Evolutionary conservation across 495 filamentous ascomycete genomes (phyloP).

Genomic region (Wilcoxina mikolae): DNA sequence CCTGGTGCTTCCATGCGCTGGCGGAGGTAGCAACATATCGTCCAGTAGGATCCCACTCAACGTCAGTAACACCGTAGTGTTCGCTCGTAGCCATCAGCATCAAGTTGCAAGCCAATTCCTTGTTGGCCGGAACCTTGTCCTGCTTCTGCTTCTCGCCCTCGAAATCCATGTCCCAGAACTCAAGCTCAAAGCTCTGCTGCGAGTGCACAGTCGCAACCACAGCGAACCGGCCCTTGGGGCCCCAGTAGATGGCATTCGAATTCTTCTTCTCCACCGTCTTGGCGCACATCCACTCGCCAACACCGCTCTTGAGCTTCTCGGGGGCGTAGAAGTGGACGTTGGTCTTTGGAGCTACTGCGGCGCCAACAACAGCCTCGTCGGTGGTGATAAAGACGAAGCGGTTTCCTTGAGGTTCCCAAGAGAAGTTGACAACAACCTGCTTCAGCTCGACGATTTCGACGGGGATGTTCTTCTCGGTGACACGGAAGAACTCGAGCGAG

Average conservation of each 20-base stretch:
- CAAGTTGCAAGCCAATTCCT: slow-evolving; percentile 86
- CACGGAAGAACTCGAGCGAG: slow-evolving; percentile 94
- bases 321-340: slow-evolving; percentile 90
- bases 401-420: slow-evolving; percentile 95
- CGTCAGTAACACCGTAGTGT: slow-evolving; percentile 93
- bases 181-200: slow-evolving; percentile 80
- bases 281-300: slow-evolving; percentile 90
- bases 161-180: slow-evolving; percentile 95
- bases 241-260: slow-evolving; percentile 98
- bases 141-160: slow-evolving; percentile 55
- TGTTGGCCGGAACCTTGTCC: slow-evolving; percentile 64
- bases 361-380: slow-evolving; percentile 60
- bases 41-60: slow-evolving; percentile 95
- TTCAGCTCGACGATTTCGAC: slow-evolving; percentile 97
- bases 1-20: slow-evolving; percentile 84
- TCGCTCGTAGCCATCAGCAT: slow-evolving; percentile 83
- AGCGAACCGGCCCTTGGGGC: slow-evolving; percentile 89
- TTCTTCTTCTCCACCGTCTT: slow-evolving; percentile 95
- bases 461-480: slow-evolving; percentile 89
- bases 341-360: slow-evolving; percentile 85
- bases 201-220: slow-evolving; percentile 84
- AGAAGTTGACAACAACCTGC: slow-evolving; percentile 96
- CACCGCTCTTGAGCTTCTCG: slow-evolving; percentile 69
- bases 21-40: slow-evolving; percentile 86
- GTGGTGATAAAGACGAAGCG: slow-evolving; percentile 96